Evolutionary conservation across 257 asterid species (phyloP).

Genomic region (Rauvolfia tetraphylla): DNA sequence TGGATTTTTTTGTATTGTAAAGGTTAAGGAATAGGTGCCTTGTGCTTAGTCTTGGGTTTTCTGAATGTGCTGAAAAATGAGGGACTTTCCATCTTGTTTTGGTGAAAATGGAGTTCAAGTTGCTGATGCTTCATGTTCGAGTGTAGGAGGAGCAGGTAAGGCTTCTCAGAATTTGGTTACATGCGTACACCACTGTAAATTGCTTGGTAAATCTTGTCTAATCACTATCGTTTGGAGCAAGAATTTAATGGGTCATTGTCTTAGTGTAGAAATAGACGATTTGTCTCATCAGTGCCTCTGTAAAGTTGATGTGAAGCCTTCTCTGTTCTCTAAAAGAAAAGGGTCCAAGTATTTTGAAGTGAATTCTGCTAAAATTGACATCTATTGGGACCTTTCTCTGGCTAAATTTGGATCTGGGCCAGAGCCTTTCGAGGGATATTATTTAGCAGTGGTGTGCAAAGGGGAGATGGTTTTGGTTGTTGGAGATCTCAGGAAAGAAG

Average conservation of each 20-base stretch:
- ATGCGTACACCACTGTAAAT: slow-evolving; percentile 60
- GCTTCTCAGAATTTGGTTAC: slow-evolving; percentile 69
- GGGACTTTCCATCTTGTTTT: slow-evolving; percentile 95
- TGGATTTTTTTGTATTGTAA: background rate
- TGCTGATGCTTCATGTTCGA: slow-evolving; percentile 87
- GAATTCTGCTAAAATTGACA: slow-evolving; percentile 53
- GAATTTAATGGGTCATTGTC: slow-evolving; percentile 86
- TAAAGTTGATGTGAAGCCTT: slow-evolving; percentile 82
- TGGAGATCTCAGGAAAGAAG: slow-evolving; percentile 85
- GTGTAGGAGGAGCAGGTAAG: slow-evolving; percentile 38
- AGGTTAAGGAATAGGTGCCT: background rate
- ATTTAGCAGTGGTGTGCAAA: slow-evolving; percentile 55
- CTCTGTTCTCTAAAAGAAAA: slow-evolving; percentile 76
- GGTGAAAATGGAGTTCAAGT: slow-evolving; percentile 96
- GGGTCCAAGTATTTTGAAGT: slow-evolving; percentile 64
- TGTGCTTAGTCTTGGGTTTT: background rate
- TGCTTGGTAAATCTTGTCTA: slow-evolving; percentile 65
- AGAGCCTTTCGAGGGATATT: slow-evolving; percentile 81
- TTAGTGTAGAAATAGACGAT: slow-evolving; percentile 75
- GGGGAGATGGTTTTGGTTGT: slow-evolving; percentile 63
- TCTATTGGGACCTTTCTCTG: slow-evolving; percentile 72
- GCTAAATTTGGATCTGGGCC: slow-evolving; percentile 88
- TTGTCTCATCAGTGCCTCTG: slow-evolving; percentile 69
- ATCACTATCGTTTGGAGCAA: slow-evolving; percentile 72
- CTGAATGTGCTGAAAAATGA: slow-evolving; percentile 43